Evolutionary conservation across 2,329 filamentous ascomycete genomes (phyloP).

Genomic region (Xylaria sp.): DNA sequence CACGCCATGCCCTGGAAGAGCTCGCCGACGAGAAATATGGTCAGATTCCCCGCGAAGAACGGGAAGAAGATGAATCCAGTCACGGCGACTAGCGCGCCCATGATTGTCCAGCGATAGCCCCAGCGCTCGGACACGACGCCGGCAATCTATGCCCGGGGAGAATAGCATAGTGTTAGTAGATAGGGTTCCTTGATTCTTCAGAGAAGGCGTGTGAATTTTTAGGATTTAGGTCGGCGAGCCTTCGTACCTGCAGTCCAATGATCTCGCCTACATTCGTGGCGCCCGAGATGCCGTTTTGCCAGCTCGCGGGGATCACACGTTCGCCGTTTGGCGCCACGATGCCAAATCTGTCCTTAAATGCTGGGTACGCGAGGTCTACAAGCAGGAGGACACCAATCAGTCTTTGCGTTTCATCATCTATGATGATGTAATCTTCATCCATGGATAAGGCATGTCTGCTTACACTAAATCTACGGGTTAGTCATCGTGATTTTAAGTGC

Average conservation of each 20-base stretch:
- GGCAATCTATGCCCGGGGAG: slow-evolving; percentile 47
- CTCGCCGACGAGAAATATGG: slow-evolving; percentile 53
- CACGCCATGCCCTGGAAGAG: slow-evolving; percentile 57
- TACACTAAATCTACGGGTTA: slow-evolving; percentile 34
- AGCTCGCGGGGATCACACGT: slow-evolving; percentile 57
- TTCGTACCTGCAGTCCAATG: slow-evolving; percentile 54
- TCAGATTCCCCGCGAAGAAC: slow-evolving; percentile 54
- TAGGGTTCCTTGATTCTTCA: too few relatives aligned
- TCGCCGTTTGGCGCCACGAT: slow-evolving; percentile 47
- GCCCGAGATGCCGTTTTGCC: slow-evolving; percentile 61
- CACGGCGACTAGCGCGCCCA: slow-evolving; percentile 52
- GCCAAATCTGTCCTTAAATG: slow-evolving; percentile 52
- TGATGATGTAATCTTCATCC: background rate
- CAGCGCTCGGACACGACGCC: slow-evolving; percentile 57
- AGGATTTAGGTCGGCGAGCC: background rate
- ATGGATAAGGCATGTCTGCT: slow-evolving; percentile 18
- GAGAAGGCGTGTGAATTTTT: slow-evolving; percentile 24
- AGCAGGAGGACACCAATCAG: slow-evolving; percentile 8
- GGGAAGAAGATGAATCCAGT: slow-evolving; percentile 56
- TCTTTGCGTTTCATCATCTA: background rate
- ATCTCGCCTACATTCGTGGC: slow-evolving; percentile 59
- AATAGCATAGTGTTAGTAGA: background rate
- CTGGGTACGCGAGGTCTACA: slow-evolving; percentile 54
- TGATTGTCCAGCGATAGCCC: slow-evolving; percentile 56
- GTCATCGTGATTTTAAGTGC: background rate